phyloP scores from a whole-genome alignment of 768 basidiomycete genomes.

The Calocera viscosa region DNA sequence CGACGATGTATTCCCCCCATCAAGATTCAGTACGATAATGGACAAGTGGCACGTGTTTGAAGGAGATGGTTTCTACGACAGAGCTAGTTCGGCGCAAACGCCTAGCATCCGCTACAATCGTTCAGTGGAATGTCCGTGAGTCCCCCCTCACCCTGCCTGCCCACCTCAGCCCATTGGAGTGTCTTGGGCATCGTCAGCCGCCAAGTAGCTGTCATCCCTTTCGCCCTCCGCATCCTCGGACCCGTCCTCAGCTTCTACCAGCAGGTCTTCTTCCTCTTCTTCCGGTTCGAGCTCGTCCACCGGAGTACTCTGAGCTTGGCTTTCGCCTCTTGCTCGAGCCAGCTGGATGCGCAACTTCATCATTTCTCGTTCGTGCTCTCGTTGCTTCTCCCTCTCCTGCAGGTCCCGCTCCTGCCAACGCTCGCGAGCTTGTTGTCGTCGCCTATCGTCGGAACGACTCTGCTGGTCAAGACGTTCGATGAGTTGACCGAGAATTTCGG shows the following conservation, averaged over 20 bases:
- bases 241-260: neutral
- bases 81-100: neutral
- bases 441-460: neutral
- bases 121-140: neutral
- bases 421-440: neutral
- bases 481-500: slow-evolving; percentile 3
- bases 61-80: neutral
- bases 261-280: slow-evolving; percentile 4
- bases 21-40: neutral
- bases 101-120: neutral
- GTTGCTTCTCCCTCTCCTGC: slow-evolving; percentile 3
- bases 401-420: neutral
- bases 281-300: slow-evolving; percentile 1
- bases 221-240: slow-evolving; percentile 6
- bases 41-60: neutral
- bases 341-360: neutral
- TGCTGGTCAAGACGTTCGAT: neutral
- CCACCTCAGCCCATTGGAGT: neutral
- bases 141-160: neutral
- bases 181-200: neutral
- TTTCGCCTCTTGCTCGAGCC: slow-evolving; percentile 1
- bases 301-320: neutral
- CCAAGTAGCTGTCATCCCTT: slow-evolving; percentile 4
- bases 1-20: neutral
- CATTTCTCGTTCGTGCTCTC: slow-evolving; percentile 5